Evolutionary conservation across 1,284 basidiomycete species (phyloP).

Genomic region (Sporisorium iseilematis-ciliati): DNA sequence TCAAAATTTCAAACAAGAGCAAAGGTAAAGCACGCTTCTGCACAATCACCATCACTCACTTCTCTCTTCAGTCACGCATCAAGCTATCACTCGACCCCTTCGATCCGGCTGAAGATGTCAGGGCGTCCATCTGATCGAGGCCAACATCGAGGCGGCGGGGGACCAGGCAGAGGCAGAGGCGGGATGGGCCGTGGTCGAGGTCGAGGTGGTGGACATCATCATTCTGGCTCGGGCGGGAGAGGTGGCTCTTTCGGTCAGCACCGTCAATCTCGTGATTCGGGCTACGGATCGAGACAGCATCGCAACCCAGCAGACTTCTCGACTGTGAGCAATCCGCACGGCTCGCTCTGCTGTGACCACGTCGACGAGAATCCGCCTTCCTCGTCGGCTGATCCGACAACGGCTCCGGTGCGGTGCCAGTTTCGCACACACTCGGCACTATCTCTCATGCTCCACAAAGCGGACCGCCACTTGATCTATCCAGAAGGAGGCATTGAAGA

Average conservation of each 20-base stretch:
- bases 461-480: constrained; percentile 65
- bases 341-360: constrained; percentile 39
- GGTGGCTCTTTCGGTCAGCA: constrained; percentile 25
- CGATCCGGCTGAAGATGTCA: constrained; percentile 14
- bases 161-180: constrained; percentile 19
- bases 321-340: constrained; percentile 5
- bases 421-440: constrained; percentile 43
- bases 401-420: constrained; percentile 27
- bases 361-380: constrained; percentile 40
- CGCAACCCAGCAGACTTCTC: constrained; percentile 1
- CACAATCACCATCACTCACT: neutral
- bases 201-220: constrained; percentile 7
- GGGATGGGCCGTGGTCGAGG: constrained; percentile 17
- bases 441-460: constrained; percentile 62
- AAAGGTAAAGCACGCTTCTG: neutral
- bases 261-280: constrained; percentile 40
- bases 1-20: neutral
- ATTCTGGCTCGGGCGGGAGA: constrained; percentile 19
- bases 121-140: neutral
- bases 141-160: constrained; percentile 7
- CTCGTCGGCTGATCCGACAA: constrained; percentile 18
- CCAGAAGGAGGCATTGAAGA: constrained; percentile 63
- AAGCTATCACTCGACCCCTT: too few species aligned
- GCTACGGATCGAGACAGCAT: constrained; percentile 23
- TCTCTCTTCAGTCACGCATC: too few species aligned